Base-by-base conservation (phyloP, 768 basidiomycete species). In the Chalciporus pseudorubinellus region DNA sequence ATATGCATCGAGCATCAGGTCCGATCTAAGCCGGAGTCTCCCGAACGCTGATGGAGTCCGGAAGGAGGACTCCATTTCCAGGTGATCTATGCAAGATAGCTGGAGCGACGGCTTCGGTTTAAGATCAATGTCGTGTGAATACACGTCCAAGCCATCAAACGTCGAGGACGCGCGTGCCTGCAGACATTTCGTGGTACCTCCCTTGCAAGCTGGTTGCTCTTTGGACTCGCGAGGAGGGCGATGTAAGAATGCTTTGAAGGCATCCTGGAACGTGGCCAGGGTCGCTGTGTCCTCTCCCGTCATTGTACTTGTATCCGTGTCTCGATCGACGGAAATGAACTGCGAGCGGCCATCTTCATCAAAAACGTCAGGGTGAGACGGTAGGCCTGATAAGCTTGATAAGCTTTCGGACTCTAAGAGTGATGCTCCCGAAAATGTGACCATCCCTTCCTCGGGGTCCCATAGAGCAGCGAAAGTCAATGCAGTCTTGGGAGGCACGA, bases 401-500 rank as follows among this genome's bases (percentile, higher is more conserved):
- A 18, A 19, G 22, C 53, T 39, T 18, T 69, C 67, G 16, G 60
- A 48, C 33, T 72, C 70, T 24, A 79, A 65, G 31, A 83, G 72
- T 44, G 71, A 65, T 22, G 78, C 73, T 22, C 76, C 78, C 1
- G 81, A 81, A 60, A 84, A 83, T 28, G 77, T 75, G 52, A 83
- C 72, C 56, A 83, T 73, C 29, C 80, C 83, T 6, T 81, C 77
- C 1, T 77, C 75, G 2, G 78, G 77, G 52, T 82, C 81, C 78
- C 78, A 85, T 28, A 83, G 62, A 6, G 81, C 80, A 4, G 79
- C 83, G 57, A 85, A 85, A 3, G 76, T 80, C 53, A 84, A 68
- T 3, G 75, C 81, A 22, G 77, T 69, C 48, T 79, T 76, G 5
- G 82, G 80, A 16, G 81, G 80, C 6, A 81, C 70, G 41, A 82